Evolutionary conservation across 176 grass and related monocot genomes (phyloP), one percentile per base, ranked within the genome.

Genomic region (Hyparrhenia diplandra): DNA sequence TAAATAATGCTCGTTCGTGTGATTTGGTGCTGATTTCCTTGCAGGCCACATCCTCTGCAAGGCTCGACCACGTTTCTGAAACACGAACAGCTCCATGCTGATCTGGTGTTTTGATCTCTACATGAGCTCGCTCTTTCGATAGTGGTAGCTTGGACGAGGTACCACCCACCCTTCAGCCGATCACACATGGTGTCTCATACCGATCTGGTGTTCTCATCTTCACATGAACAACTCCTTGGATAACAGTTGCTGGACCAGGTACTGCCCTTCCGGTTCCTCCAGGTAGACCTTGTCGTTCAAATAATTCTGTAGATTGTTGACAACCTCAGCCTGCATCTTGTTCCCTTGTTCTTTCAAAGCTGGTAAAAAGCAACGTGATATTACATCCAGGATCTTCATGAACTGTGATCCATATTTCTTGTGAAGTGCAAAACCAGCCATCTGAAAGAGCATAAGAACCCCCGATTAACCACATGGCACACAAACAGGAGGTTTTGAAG

Each of bases 401-500:
- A 98, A 98, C 67, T 95, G 92, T n/a, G 69, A 83, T 61, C 78
- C 88, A 34, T 98, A 95, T 76, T 82, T 93, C 39, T 76, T 91
- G 70, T 93, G 77, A 59, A 98, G 86, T 10, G 86, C 84, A 63
- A 87, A 95, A 34, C 95, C 95, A 34, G 88, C 95, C 79, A 93
- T 93, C 95, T 98, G 69, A 76, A 80, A n/a, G 18, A 64, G n/a
- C 2, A 45, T 0, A 63, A 54, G 0, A 64, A 74, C 43, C 35
- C 45, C 28, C n/a, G 23, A 20, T 84, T 67, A 88, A 58, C 20
- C 11, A 79, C 24, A 64, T 21, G 8, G 6, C 37, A 25, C 63
- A 27, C 4, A 46, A 4, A 17, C 52, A 49, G 36, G 40, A 25
- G 18, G 9, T 83, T 11, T 59, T 69, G 34, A 67, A 70, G 40